Evolutionary conservation across 2,329 filamentous ascomycete genomes (phyloP).

Genomic region (Verticillium alfalfae): DNA sequence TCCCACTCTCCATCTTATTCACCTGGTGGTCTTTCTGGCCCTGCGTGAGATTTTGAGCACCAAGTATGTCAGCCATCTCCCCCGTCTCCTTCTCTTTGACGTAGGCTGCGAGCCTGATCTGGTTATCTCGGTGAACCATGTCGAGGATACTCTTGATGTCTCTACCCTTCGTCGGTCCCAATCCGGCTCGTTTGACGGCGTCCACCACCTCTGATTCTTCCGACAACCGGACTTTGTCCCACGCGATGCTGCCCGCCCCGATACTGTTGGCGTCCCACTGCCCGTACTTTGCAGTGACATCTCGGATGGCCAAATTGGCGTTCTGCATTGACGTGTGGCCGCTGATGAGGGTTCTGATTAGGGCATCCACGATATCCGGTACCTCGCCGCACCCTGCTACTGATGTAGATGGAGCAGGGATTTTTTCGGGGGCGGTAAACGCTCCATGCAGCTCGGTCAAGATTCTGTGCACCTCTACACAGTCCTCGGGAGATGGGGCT

Average conservation of each 20-base stretch:
- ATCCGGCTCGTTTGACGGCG: slow-evolving; percentile 65
- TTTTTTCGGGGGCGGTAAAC: slow-evolving; percentile 56
- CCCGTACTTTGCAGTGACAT: slow-evolving; percentile 60
- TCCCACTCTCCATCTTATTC: slow-evolving; percentile 46
- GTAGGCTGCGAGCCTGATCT: slow-evolving; percentile 37
- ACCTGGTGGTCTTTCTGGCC: slow-evolving; percentile 53
- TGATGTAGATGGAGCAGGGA: slow-evolving; percentile 64
- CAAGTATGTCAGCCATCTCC: slow-evolving; percentile 35
- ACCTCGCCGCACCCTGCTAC: slow-evolving; percentile 63
- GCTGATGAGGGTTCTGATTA: slow-evolving; percentile 48
- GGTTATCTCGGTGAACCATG: slow-evolving; percentile 65
- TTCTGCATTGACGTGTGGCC: slow-evolving; percentile 42
- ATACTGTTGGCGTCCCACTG: slow-evolving; percentile 52
- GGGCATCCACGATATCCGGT: slow-evolving; percentile 46
- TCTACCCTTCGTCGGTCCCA: slow-evolving; percentile 65
- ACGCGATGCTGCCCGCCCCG: slow-evolving; percentile 68
- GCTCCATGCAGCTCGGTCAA: slow-evolving; percentile 62
- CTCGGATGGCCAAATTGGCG: slow-evolving; percentile 60
- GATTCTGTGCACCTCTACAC: slow-evolving; percentile 61
- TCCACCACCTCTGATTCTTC: slow-evolving; percentile 56
- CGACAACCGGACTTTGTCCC: slow-evolving; percentile 62
- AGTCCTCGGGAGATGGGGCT: slow-evolving; percentile 62
- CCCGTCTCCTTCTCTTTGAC: slow-evolving; percentile 31
- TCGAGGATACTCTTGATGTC: slow-evolving; percentile 71
- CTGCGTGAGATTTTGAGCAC: slow-evolving; percentile 29